Percentiles rank a stretch among this genome's conserved stretches.
phyloP scores from a whole-genome alignment of 2,329 filamentous ascomycete genomes.

The Fusarium bulbicola region DNA sequence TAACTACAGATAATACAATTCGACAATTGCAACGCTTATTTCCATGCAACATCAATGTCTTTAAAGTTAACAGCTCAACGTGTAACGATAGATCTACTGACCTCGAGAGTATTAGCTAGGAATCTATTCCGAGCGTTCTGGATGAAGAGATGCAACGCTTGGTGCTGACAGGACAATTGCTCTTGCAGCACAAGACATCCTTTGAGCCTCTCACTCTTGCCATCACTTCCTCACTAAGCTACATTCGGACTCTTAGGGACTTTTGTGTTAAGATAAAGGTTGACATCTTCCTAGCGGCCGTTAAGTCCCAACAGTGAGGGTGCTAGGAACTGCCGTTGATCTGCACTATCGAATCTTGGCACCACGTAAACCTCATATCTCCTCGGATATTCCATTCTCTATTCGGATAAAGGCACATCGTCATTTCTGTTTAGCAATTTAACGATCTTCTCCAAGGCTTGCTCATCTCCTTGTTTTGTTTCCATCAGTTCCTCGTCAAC shows the following conservation, averaged over 20 bases:
- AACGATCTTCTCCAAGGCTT: fast-evolving
- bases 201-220: fast-evolving
- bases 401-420: fast-evolving
- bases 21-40: fast-evolving
- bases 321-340: not conserved
- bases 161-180: fast-evolving
- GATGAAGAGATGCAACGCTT: not conserved
- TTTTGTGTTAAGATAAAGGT: fast-evolving
- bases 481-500: fast-evolving
- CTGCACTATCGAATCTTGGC: not conserved
- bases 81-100: not conserved
- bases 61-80: too few relatives aligned
- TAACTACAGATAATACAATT: not conserved
- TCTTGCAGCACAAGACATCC: fast-evolving
- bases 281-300: not conserved
- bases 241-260: fast-evolving
- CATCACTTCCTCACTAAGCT: fast-evolving
- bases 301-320: not conserved
- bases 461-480: not conserved
- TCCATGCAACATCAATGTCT: too few relatives aligned
- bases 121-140: not conserved
- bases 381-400: not conserved
- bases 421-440: not conserved
- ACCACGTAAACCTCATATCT: not conserved
- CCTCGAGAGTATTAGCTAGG: not conserved